A percentile compares a stretch with the other conserved stretches of the same genome.
phyloP scores from a whole-genome alignment of 2,329 filamentous ascomycete species.

The Orbilia blumenaviensis region DNA sequence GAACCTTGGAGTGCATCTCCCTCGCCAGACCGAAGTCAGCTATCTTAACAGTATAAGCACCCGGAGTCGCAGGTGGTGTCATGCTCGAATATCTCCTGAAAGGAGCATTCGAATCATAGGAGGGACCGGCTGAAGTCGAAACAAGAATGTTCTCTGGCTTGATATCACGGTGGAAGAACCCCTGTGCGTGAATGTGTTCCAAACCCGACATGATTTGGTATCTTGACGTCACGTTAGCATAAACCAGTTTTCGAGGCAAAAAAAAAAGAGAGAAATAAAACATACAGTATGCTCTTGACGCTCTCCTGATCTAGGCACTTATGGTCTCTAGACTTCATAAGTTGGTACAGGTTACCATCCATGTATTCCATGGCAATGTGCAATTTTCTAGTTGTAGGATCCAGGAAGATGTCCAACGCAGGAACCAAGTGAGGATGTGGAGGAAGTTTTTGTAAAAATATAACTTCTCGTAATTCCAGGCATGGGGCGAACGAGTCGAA shows the following conservation, averaged over 20 bases:
- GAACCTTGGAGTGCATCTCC: conserved; percentile 93
- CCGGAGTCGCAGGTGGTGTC: conserved; percentile 92
- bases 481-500: conserved; percentile 93
- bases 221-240: conserved; percentile 28
- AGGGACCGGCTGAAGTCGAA: conserved; percentile 76
- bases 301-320: conserved; percentile 88
- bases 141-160: conserved; percentile 99
- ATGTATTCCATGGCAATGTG: conserved; percentile 99
- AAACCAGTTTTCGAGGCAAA: background rate
- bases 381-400: conserved; percentile 93
- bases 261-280: conserved; percentile 8
- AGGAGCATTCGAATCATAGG: conserved; percentile 81
- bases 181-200: conserved; percentile 95
- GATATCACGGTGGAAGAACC: conserved; percentile 98
- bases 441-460: conserved; percentile 90
- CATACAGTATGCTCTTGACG: conserved; percentile 88
- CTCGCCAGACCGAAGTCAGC: conserved; percentile 97
- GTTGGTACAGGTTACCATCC: conserved; percentile 97
- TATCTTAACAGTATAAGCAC: conserved; percentile 95
- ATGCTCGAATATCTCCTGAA: conserved; percentile 93
- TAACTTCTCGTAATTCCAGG: conserved; percentile 92
- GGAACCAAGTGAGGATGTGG: conserved; percentile 92
- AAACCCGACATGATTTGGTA: conserved; percentile 96
- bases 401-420: conserved; percentile 96
- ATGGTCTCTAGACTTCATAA: conserved; percentile 98